These are phyloP conservation scores for Aspergillus arachidicola DNA, from an alignment of 2,329 filamentous ascomycete species.

Conservation along the genomic window DNA sequence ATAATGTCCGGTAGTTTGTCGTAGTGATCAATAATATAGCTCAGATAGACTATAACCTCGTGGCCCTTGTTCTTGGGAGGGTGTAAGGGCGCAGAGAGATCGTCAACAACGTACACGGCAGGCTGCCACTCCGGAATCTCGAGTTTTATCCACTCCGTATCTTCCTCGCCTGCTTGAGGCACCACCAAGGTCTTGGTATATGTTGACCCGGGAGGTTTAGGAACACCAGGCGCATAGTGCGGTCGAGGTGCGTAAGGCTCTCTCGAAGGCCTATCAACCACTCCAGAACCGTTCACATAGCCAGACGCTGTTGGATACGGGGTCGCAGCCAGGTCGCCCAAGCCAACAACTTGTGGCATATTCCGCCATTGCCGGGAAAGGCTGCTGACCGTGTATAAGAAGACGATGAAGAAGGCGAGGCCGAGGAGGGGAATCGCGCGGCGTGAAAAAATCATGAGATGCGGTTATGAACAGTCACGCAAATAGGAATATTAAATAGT, in stretches of 20 bases:
- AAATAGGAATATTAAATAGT: conserved; percentile 4
- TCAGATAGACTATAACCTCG: conserved; percentile 65
- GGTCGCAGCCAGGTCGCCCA: conserved; percentile 35
- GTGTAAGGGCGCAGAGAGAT: conserved; percentile 52
- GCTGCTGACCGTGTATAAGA: conserved; percentile 31
- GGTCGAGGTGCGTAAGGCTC: conserved; percentile 32
- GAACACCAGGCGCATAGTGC: conserved; percentile 37
- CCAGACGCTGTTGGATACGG: conserved; percentile 14
- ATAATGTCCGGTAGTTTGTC: conserved; percentile 59
- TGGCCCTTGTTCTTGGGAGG: conserved; percentile 63
- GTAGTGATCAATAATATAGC: conserved; percentile 66
- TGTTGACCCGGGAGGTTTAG: conserved; percentile 49
- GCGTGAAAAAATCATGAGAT: conserved; percentile 37
- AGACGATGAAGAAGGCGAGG: conserved; percentile 34
- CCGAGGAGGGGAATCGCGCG: conserved; percentile 35
- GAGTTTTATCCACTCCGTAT: conserved; percentile 57
- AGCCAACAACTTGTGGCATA: conserved; percentile 39
- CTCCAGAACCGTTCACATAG: conserved; percentile 22
- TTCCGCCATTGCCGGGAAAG: conserved; percentile 39
- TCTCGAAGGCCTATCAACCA: conserved; percentile 13
- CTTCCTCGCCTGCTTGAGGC: conserved; percentile 54
- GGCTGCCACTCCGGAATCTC: conserved; percentile 53
- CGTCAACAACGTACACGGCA: conserved; percentile 57
- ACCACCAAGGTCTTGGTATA: conserved; percentile 60
- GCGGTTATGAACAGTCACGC: conserved; percentile 12